A percentile compares a stretch with the other conserved stretches of the same genome.
phyloP scores from a whole-genome alignment of 768 basidiomycete genomes.

The Amanita jacksonii region DNA sequence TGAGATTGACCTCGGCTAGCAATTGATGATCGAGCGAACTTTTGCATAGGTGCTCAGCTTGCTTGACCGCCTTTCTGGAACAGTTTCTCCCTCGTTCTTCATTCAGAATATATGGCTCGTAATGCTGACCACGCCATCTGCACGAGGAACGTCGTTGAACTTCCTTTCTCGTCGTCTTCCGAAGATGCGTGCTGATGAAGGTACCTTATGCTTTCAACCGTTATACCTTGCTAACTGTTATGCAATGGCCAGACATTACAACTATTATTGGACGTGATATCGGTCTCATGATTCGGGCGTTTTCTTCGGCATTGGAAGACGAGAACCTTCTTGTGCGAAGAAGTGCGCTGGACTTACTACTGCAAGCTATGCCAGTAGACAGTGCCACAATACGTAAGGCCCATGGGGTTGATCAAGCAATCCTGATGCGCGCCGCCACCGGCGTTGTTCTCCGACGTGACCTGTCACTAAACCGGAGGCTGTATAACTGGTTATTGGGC shows the following conservation, averaged over 20 bases:
- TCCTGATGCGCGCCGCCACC: constrained; percentile 80
- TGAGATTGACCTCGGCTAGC: constrained; percentile 17
- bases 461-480: constrained; percentile 81
- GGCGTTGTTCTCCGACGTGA: constrained; percentile 90
- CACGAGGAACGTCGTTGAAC: constrained; percentile 80
- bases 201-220: constrained; percentile 23
- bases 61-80: constrained; percentile 73
- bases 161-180: constrained; percentile 80
- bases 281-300: constrained; percentile 91
- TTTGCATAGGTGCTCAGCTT: constrained; percentile 61
- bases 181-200: constrained; percentile 57
- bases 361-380: constrained; percentile 68
- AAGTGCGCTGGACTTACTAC: constrained; percentile 74
- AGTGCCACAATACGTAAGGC: constrained; percentile 62
- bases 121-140: constrained; percentile 81
- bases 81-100: constrained; percentile 84
- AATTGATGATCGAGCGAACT: neutral
- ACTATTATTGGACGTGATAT: constrained; percentile 75
- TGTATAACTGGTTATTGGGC: constrained; percentile 92
- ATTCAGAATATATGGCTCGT: constrained; percentile 93
- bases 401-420: constrained; percentile 60
- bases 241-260: constrained; percentile 42
- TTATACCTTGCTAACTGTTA: neutral
- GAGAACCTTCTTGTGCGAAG: constrained; percentile 87
- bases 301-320: constrained; percentile 86